Evolutionary conservation across 441 rosid genomes (phyloP).

Genomic region (Macaranga tanarius): DNA sequence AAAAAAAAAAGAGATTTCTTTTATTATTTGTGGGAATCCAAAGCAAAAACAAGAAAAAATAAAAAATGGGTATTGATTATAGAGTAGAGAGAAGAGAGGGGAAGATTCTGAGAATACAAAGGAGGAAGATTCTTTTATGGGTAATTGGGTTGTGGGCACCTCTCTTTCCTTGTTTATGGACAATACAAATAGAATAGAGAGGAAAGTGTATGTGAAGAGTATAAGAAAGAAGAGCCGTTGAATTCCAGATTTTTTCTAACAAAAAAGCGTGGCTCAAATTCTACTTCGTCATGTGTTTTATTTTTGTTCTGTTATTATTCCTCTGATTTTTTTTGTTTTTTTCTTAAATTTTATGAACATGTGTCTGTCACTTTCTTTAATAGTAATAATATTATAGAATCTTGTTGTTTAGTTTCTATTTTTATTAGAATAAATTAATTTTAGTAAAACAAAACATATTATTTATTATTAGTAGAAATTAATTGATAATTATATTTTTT

Average conservation of each 20-base stretch:
- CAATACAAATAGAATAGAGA: too few relatives aligned
- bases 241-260: conserved; percentile 47
- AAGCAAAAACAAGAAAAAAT: conserved; percentile 12
- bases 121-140: background rate
- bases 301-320: background rate
- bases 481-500: too few relatives aligned
- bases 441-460: too few relatives aligned
- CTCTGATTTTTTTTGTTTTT: background rate
- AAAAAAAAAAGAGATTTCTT: background rate
- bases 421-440: too few relatives aligned
- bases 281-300: conserved; percentile 22
- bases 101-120: conserved; percentile 38
- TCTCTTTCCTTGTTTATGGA: background rate
- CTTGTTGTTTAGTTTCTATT: too few relatives aligned
- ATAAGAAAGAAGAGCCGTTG: conserved; percentile 20
- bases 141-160: background rate
- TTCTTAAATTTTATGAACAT: too few relatives aligned
- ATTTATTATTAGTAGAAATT: too few relatives aligned
- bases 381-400: too few relatives aligned
- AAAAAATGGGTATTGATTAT: conserved; percentile 13
- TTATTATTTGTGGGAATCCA: conserved; percentile 27
- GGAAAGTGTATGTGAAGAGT: too few relatives aligned
- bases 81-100: conserved; percentile 6
- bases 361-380: too few relatives aligned
- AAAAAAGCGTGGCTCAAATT: conserved; percentile 40